phyloP scores from a whole-genome alignment of 1,284 basidiomycete genomes.

The Chiua sp. region DNA sequence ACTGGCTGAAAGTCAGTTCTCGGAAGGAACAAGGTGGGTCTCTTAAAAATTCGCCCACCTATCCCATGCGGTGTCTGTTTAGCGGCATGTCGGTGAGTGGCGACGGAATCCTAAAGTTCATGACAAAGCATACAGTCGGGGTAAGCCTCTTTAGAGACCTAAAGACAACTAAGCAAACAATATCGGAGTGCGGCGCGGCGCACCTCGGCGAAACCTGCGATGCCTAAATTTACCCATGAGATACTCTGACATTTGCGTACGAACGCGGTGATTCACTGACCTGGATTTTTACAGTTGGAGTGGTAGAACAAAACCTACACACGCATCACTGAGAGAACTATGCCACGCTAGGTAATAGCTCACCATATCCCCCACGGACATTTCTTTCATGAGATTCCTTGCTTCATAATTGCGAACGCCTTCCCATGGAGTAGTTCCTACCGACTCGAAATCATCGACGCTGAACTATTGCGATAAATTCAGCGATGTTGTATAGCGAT shows the following conservation, averaged over 20 bases:
- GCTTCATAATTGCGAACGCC: slow-evolving; percentile 94
- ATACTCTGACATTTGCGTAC: background rate
- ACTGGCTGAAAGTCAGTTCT: slow-evolving; percentile 39
- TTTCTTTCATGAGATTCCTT: slow-evolving; percentile 90
- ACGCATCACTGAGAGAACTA: background rate
- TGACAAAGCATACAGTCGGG: slow-evolving; percentile 79
- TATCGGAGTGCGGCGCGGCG: slow-evolving; percentile 19
- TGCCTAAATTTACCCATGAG: slow-evolving; percentile 53
- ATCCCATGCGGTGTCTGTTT: slow-evolving; percentile 88
- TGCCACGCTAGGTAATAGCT: slow-evolving; percentile 23
- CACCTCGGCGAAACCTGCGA: slow-evolving; percentile 85
- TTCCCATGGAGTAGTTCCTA: slow-evolving; percentile 86
- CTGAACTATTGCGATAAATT: slow-evolving; percentile 66
- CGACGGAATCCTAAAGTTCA: slow-evolving; percentile 6
- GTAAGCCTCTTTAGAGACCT: slow-evolving; percentile 87
- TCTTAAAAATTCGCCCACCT: slow-evolving; percentile 51
- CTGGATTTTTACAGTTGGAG: slow-evolving; percentile 91
- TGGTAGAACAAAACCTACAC: slow-evolving; percentile 82
- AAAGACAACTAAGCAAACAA: slow-evolving; percentile 10
- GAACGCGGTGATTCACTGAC: slow-evolving; percentile 44
- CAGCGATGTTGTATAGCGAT: slow-evolving; percentile 1
- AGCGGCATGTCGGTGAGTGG: slow-evolving; percentile 19
- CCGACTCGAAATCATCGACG: slow-evolving; percentile 85
- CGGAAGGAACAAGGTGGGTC: background rate
- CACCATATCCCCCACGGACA: slow-evolving; percentile 86